These are phyloP conservation scores for Austroboletus festivus DNA, from an alignment of 768 basidiomycete genomes.

Conservation along the genomic window DNA sequence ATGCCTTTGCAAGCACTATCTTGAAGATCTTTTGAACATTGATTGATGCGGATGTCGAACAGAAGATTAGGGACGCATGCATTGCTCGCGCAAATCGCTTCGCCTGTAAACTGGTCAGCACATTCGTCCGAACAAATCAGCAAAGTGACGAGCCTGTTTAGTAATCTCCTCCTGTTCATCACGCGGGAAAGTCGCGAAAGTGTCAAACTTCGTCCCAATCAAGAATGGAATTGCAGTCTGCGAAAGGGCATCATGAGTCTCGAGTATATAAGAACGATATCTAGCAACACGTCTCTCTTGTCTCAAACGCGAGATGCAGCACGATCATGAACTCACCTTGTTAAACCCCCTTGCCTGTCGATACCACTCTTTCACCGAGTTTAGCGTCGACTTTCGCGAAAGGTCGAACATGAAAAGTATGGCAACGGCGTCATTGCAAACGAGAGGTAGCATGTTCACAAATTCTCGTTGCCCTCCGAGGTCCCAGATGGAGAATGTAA, in stretches of 20 bases:
- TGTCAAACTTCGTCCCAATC: constrained; percentile 98
- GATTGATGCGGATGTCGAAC: constrained; percentile 97
- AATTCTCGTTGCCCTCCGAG: constrained; percentile 96
- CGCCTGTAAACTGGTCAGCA: constrained; percentile 50
- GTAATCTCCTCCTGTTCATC: constrained; percentile 99
- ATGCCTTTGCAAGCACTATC: constrained; percentile 94
- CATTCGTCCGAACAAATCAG: constrained; percentile 3
- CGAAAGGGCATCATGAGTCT: constrained; percentile 15
- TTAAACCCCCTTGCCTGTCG: constrained; percentile 98
- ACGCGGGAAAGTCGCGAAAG: constrained; percentile 90
- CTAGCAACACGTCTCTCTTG: constrained; percentile 1
- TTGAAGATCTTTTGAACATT: constrained; percentile 99
- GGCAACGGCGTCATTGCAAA: constrained; percentile 99
- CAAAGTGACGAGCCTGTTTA: constrained; percentile 67
- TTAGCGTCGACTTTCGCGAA: constrained; percentile 93
- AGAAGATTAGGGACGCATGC: constrained; percentile 99
- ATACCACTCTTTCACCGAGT: constrained; percentile 99
- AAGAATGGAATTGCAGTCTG: constrained; percentile 98
- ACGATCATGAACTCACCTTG: constrained; percentile 58
- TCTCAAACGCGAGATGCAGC: neutral
- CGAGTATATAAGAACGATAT: no score
- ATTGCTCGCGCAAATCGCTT: constrained; percentile 98
- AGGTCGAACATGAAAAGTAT: constrained; percentile 99
- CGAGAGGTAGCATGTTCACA: constrained; percentile 97
- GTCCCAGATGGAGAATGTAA: constrained; percentile 99